phyloP scores from a whole-genome alignment of 2,329 filamentous ascomycete genomes.

The Penicillium frequentans region DNA sequence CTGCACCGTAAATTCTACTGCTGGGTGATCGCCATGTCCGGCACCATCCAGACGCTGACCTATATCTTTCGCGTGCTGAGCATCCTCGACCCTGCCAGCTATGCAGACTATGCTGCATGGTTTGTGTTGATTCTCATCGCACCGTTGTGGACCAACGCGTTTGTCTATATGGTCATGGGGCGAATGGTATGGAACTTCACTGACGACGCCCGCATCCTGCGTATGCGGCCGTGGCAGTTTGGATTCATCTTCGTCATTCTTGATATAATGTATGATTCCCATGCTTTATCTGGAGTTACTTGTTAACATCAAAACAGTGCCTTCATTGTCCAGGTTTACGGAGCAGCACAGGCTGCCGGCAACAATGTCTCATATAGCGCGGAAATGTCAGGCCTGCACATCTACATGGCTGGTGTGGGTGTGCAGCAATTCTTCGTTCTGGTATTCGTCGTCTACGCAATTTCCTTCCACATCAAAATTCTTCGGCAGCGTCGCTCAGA shows the following conservation, averaged over 20 bases:
- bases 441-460: background rate
- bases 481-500: background rate
- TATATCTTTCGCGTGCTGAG: constrained; percentile 4
- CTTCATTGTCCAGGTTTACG: constrained; percentile 6
- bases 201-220: background rate
- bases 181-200: constrained; percentile 9
- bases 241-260: constrained; percentile 3
- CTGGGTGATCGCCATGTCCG: constrained; percentile 6
- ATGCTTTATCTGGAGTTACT: background rate
- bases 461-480: constrained; percentile 4
- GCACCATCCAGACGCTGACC: background rate
- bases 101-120: background rate
- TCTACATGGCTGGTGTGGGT: constrained; percentile 6
- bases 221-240: background rate
- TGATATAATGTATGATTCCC: constrained; percentile 1
- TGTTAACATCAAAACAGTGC: background rate
- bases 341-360: constrained; percentile 1
- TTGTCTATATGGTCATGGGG: constrained; percentile 7
- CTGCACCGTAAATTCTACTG: constrained; percentile 8
- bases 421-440: constrained; percentile 5
- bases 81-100: background rate
- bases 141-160: constrained; percentile 7
- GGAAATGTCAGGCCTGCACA: constrained; percentile 4
- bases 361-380: background rate
- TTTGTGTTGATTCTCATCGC: constrained; percentile 6